Base-by-base conservation (phyloP, 352 stramenopile species). In the Thalassiosira livingstoniorum region DNA sequence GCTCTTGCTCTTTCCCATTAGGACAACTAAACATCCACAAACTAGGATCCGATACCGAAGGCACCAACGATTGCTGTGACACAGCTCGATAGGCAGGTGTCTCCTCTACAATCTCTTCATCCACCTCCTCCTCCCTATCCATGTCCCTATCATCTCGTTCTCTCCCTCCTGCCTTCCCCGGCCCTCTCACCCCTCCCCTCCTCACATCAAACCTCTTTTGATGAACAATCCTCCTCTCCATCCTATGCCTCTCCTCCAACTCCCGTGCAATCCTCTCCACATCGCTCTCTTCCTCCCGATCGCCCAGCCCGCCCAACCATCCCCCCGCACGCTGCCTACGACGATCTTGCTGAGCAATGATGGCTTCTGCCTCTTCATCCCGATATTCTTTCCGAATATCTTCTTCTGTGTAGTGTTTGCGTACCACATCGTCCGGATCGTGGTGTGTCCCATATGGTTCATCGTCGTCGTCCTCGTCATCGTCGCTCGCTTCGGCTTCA, bases 11-110 rank as follows among this genome's bases (percentile, higher is more conserved):
- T 63, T 95, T 94, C 29, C 92, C 92, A 29, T 67, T 89, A 11
- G 75, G 79, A 74, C 90, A 94, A 15, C 80, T 91, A 54, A 95
- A 85, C 92, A 95, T 95, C 89, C 89, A 95, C 39, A 95, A 76
- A 62, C 74, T 93, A 7, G 92, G 92, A 83, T 95, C 92, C 13
- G 87, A 91, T 1, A 95, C 90, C 45, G 87, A 93, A 1, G 92
- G 92, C 4, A 95, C 75, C 25, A 95, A 75, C 3, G 80, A 90
- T 60, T 95, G 90, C 65, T 95, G 92, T 3, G 86, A 86, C 13
- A 95, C 90, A n/a, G 87, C 87, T 0, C 83, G 86, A 35, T 85
- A 92, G 0, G 53, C 68, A 39, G 42, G 55, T n/a, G n/a, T 60
- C 15, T 58, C 55, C 42, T 1, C 82, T 63, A 54, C 67, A 80